Percentiles rank a stretch among this genome's conserved stretches.
phyloP scores from a whole-genome alignment of 345 rosid genomes.

The Balakata baccata region DNA sequence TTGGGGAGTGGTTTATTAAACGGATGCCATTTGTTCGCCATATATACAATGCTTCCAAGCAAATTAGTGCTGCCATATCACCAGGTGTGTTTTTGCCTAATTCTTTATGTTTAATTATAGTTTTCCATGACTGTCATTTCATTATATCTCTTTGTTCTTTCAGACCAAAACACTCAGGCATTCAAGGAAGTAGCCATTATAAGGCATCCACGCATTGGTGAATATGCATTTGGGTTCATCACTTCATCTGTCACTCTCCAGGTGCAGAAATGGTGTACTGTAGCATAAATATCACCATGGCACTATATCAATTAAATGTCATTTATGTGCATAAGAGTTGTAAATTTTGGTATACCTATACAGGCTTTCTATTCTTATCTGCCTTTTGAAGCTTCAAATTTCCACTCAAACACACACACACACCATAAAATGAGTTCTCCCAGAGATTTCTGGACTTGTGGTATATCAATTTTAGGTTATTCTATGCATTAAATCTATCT shows the following conservation, averaged over 20 bases:
- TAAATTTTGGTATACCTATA: not conserved
- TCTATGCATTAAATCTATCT: not conserved
- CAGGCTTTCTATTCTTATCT: not conserved
- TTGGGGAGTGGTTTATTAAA: conserved; percentile 99
- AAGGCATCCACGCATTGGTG: conserved; percentile 96
- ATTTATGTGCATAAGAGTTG: not conserved
- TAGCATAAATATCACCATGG: not conserved
- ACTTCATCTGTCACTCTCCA: conserved; percentile 84
- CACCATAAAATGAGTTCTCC: not conserved
- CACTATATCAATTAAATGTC: not conserved
- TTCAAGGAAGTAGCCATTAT: conserved; percentile 98
- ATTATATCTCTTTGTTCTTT: conserved; percentile 16
- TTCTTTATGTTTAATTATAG: conserved; percentile 5
- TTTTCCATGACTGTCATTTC: not conserved
- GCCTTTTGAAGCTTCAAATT: not conserved
- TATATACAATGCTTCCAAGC: conserved; percentile 96
- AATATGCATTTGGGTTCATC: conserved; percentile 96
- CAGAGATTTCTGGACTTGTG: not conserved
- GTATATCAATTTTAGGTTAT: conserved; percentile 1
- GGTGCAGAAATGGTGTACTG: conserved; percentile 40
- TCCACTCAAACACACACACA: not conserved
- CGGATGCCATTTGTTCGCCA: conserved; percentile 98
- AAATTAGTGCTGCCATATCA: conserved; percentile 96
- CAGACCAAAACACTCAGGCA: conserved; percentile 94
- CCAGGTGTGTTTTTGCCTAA: conserved; percentile 53